Conservation (phyloP, 2,329 filamentous ascomycete species). For the Nigrograna mackinnonii region DNA sequence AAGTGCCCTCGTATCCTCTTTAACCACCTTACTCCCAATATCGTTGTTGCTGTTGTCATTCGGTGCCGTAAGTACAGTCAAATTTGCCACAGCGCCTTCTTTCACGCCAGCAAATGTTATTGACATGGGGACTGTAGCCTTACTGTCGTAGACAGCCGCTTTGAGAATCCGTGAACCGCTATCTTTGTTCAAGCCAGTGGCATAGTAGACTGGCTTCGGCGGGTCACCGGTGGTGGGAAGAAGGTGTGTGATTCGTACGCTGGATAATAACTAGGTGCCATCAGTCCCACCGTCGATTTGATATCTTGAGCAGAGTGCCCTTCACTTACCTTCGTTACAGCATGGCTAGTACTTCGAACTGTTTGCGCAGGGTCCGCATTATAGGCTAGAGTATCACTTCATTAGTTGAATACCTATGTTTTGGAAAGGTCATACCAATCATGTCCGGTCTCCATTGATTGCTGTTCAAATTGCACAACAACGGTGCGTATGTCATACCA, state of each 20-base stretch:
- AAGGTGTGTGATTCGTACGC: constrained; percentile 51
- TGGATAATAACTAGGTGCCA: no score
- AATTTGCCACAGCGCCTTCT: constrained; percentile 34
- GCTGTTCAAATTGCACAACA: constrained; percentile 33
- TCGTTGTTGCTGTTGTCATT: constrained; percentile 41
- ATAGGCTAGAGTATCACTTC: no score
- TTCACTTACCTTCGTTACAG: constrained; percentile 13
- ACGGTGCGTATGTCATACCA: constrained; percentile 52
- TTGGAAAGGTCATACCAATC: no score
- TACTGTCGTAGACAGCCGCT: constrained; percentile 5
- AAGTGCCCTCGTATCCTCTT: constrained; percentile 2
- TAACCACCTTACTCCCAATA: constrained; percentile 47
- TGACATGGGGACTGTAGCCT: constrained; percentile 6
- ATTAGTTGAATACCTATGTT: no score
- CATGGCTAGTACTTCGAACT: constrained; percentile 32
- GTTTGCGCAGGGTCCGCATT: constrained; percentile 29
- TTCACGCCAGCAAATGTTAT: constrained; percentile 4
- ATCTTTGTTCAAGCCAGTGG: constrained; percentile 44
- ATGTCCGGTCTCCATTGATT: constrained; percentile 38
- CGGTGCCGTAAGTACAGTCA: constrained; percentile 41
- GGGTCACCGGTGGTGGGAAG: constrained; percentile 40
- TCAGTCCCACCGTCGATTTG: constrained; percentile 3
- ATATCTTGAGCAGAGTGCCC: not conserved
- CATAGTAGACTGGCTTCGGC: constrained; percentile 51
- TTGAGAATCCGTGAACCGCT: no score